phyloP scores from a whole-genome alignment of 805 yeast genomes.

The Starmerella floris region DNA sequence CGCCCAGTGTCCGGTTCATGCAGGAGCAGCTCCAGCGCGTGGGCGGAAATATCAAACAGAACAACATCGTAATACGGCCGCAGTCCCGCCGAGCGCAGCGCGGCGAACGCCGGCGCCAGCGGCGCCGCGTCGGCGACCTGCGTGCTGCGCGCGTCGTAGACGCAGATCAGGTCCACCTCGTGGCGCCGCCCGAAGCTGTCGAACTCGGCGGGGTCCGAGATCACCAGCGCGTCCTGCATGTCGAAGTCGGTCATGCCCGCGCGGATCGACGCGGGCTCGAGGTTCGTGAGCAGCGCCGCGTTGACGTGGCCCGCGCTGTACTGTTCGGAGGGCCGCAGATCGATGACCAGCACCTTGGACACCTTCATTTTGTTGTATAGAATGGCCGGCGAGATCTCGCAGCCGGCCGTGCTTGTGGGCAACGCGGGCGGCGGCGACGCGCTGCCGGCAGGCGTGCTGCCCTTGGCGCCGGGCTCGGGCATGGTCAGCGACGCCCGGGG shows the following conservation, averaged over 20 bases:
- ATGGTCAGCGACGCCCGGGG: neutral
- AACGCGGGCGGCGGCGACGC: too few relatives aligned
- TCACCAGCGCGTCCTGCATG: constrained; percentile 46
- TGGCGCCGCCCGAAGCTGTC: constrained; percentile 40
- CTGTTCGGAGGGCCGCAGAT: constrained; percentile 48
- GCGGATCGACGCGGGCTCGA: constrained; percentile 57
- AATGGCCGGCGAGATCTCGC: constrained; percentile 15
- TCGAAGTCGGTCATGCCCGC: constrained; percentile 45
- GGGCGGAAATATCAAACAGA: constrained; percentile 38
- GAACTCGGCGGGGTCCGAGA: constrained; percentile 46
- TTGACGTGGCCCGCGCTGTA: constrained; percentile 54
- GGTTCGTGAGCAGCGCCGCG: constrained; percentile 46
- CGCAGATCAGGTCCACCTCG: constrained; percentile 47
- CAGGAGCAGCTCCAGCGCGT: constrained; percentile 63
- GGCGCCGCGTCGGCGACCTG: constrained; percentile 16
- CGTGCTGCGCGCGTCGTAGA: constrained; percentile 39
- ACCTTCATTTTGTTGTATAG: constrained; percentile 7
- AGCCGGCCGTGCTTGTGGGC: constrained; percentile 1
- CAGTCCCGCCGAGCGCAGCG: constrained; percentile 30
- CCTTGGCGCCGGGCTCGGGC: too few relatives aligned
- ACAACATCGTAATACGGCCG: constrained; percentile 41
- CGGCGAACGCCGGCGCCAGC: constrained; percentile 29
- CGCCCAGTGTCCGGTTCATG: constrained; percentile 83
- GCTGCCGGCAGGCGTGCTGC: too few relatives aligned
- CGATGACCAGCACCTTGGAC: constrained; percentile 46